Conservation (phyloP, 768 basidiomycete species). For the Agaricus blazei region DNA sequence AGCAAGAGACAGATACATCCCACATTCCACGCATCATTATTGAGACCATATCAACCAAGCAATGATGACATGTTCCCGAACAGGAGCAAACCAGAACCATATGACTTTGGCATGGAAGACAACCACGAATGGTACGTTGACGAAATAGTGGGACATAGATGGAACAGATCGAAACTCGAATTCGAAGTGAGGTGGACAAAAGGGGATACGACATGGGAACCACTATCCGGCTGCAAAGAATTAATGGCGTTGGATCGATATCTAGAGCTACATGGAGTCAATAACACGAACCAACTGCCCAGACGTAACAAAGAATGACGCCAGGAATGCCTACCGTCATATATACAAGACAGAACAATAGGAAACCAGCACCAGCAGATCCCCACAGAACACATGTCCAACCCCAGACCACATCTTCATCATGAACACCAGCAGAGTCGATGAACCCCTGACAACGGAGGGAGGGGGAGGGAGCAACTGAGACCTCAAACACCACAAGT, state of each 20-base stretch:
- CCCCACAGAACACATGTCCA: no score
- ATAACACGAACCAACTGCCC: background rate
- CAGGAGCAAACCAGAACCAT: constrained; percentile 20
- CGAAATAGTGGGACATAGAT: constrained; percentile 22
- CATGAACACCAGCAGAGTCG: no score
- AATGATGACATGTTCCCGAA: constrained; percentile 31
- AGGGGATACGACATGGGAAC: constrained; percentile 30
- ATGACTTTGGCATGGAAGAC: constrained; percentile 27
- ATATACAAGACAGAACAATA: no score
- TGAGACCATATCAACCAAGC: constrained; percentile 20
- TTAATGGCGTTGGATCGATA: constrained; percentile 25
- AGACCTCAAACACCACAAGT: no score
- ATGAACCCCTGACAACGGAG: no score
- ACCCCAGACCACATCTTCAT: no score
- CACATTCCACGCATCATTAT: constrained; percentile 28
- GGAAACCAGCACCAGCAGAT: no score
- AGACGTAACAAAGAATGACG: no score
- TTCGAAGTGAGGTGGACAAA: constrained; percentile 25
- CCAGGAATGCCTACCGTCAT: no score
- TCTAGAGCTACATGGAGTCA: constrained; percentile 21
- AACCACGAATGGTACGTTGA: constrained; percentile 35
- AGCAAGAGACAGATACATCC: constrained; percentile 3
- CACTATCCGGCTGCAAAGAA: constrained; percentile 17
- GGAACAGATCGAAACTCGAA: constrained; percentile 9
- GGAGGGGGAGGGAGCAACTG: no score